Conservation (phyloP, 257 asterid species). For the Osmanthus fragrans region DNA sequence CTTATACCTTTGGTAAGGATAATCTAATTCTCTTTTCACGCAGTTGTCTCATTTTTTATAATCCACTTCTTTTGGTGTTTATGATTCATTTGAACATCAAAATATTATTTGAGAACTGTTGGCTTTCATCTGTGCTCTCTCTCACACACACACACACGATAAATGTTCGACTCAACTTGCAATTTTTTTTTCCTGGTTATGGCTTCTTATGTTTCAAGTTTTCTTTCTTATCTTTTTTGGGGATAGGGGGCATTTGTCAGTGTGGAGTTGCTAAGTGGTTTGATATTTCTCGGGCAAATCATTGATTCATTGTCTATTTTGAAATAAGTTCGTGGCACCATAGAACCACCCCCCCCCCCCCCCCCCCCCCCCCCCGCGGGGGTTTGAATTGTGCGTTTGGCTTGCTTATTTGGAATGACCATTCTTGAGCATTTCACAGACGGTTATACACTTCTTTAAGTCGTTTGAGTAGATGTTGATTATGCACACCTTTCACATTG, state of each 20-base stretch:
- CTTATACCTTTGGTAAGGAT: constrained; percentile 84
- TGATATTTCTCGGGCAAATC: not conserved
- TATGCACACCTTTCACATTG: not conserved
- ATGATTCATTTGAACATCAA: not conserved
- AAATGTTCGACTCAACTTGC: not conserved
- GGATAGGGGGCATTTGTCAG: not conserved
- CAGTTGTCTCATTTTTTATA: constrained; percentile 10
- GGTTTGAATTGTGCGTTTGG: not conserved
- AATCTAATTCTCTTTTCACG: not conserved
- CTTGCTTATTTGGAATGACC: not conserved
- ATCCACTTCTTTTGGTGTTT: no score
- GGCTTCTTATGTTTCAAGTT: not conserved
- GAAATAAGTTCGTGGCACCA: not conserved
- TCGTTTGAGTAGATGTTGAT: not conserved
- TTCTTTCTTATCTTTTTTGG: not conserved
- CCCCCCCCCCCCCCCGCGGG: no score
- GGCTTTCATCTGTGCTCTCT: not conserved
- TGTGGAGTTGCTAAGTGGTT: not conserved
- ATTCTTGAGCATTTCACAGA: not conserved
- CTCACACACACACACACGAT: not conserved
- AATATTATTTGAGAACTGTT: not conserved
- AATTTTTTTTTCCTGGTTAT: not conserved
- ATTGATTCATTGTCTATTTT: not conserved
- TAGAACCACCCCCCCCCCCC: not conserved
- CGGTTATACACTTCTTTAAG: not conserved